phyloP scores from a whole-genome alignment of 2,329 filamentous ascomycete genomes.

The Hypocreales sp. region DNA sequence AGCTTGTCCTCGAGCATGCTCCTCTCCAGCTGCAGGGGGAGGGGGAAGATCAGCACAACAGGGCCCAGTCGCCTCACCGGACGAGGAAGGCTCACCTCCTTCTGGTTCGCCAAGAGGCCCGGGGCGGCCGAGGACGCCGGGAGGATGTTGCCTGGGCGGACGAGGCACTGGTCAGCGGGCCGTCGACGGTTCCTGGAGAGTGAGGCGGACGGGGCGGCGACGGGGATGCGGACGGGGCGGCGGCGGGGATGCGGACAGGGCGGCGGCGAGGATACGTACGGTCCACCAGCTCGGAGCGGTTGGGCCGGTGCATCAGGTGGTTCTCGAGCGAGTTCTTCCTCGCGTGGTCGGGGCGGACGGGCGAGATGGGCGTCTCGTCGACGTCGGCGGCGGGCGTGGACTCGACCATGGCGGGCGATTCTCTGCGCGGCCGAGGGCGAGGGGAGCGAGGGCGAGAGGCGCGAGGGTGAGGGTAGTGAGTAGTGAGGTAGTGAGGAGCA shows the following conservation, averaged over 20 bases:
- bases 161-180: background rate
- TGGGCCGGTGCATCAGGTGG: slow-evolving; percentile 56
- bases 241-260: background rate
- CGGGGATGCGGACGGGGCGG: too few species aligned
- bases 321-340: slow-evolving; percentile 59
- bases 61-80: background rate
- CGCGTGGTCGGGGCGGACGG: slow-evolving; percentile 32
- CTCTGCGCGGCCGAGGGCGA: too few species aligned
- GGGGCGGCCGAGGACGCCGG: slow-evolving; percentile 66
- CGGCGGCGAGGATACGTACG: slow-evolving; percentile 44
- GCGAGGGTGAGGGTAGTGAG: background rate
- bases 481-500: background rate
- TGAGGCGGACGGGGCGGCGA: background rate
- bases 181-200: background rate
- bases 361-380: slow-evolving; percentile 37
- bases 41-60: background rate
- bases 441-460: too few species aligned
- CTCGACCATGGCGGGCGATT: slow-evolving; percentile 12
- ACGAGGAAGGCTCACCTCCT: slow-evolving; percentile 34
- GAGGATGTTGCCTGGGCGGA: slow-evolving; percentile 62
- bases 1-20: slow-evolving; percentile 78
- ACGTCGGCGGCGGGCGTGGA: slow-evolving; percentile 12
- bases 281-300: slow-evolving; percentile 64
- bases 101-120: slow-evolving; percentile 63
- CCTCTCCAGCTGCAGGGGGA: slow-evolving; percentile 46